Base-by-base conservation (phyloP, 208 protist genomes). In the Trypanosoma theileri region DNA sequence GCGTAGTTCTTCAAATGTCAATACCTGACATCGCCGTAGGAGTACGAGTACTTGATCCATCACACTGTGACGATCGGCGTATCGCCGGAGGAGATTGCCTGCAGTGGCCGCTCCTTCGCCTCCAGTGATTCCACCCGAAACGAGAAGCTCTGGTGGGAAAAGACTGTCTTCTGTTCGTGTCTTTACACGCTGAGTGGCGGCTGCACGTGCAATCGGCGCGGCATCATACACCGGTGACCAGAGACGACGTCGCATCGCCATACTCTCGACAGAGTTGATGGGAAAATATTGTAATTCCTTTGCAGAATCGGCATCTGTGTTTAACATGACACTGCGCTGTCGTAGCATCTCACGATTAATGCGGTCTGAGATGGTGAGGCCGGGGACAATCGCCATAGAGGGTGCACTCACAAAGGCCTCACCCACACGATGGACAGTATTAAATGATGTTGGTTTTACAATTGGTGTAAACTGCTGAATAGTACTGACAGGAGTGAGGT, bases 131-230 rank as follows among this genome's bases (percentile, higher is more conserved):
- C 89, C 89, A 13, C 89, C 86, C 4, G 84, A 91, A 40, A 77
- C 48, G 4, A 91, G 69, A 62, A 95, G 84, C 54, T 96, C 86
- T 1, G 87, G 82, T 50, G 91, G 88, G 40, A 90, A 96, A 1
- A 96, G 73, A 70, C 79, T 82, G 66, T 94, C 83, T 48, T 90
- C 85, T 67, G 45, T 50, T 24, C 28, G 48, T 50, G 52, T 19
- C 3, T 59, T 69, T 40, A 31, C 4, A 17, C 35, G 53, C 26
- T 28, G 59, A 6, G 14, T 41, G 4, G 8, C 35, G 7, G 19
- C 40, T 17, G 21, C 22, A n/a, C 24, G 52, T n/a, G 53, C 4
- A 11, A 28, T 4, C 4, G 50, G 16, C 22, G 50, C 31, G 14
- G 45, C 55, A 40, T 87, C 84, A 10, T 75, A 59, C 17, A 82